A percentile compares a stretch with the other conserved stretches of the same genome.
Conservation (phyloP, 2,329 filamentous ascomycete genomes). For the Alternaria infectoria region DNA sequence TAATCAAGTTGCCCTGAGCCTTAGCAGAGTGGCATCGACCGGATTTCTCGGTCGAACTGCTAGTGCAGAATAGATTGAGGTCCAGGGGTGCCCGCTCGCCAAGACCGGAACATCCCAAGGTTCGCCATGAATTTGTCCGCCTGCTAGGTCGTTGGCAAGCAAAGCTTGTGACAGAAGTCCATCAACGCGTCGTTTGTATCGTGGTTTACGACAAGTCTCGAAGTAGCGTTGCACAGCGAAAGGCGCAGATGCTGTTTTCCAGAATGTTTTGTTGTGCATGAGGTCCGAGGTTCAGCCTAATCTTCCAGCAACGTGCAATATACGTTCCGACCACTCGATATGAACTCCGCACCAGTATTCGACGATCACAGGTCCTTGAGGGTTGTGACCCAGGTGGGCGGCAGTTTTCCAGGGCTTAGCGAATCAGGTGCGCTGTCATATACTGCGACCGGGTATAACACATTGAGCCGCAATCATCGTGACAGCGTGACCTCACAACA, state of each 20-base stretch:
- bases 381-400: constrained; percentile 15
- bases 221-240: not conserved
- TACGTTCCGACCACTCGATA: constrained; percentile 29
- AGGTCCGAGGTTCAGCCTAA: constrained; percentile 38
- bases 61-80: constrained; percentile 13
- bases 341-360: constrained; percentile 9
- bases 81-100: constrained; percentile 11
- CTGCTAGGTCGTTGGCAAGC: not conserved
- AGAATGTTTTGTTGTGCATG: constrained; percentile 7
- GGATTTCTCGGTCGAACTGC: constrained; percentile 23
- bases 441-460: constrained; percentile 18
- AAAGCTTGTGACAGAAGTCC: not conserved
- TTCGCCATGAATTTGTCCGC: constrained; percentile 4
- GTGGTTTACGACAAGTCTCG: not conserved
- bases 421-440: constrained; percentile 15
- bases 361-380: constrained; percentile 8
- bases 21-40: constrained; percentile 30
- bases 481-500: not conserved
- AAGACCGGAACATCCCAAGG: constrained; percentile 3
- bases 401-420: constrained; percentile 6
- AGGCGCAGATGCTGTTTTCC: not conserved
- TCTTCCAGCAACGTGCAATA: constrained; percentile 33
- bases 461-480: constrained; percentile 30
- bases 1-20: constrained; percentile 21
- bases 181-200: not conserved